Evolutionary conservation across 2,329 filamentous ascomycete species (phyloP).

Genomic region (Aspergillus unguis): DNA sequence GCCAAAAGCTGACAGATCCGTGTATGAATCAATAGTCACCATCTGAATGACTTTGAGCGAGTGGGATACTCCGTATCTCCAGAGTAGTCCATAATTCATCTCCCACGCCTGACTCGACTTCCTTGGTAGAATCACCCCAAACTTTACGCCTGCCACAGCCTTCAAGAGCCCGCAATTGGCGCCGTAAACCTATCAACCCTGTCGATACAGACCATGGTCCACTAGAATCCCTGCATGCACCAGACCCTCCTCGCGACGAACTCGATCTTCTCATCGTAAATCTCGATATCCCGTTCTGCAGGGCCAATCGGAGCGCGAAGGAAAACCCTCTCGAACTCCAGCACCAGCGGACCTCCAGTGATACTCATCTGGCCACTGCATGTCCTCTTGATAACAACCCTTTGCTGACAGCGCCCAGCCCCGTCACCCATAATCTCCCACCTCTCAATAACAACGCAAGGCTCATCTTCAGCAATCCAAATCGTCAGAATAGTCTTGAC

Average conservation of each 20-base stretch:
- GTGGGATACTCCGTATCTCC: no score
- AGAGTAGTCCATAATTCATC: no score
- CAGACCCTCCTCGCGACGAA: neutral
- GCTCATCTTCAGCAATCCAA: neutral
- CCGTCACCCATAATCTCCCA: no score
- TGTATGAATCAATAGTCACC: no score
- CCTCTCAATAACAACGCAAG: conserved; percentile 5
- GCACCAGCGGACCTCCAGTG: neutral
- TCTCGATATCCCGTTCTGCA: neutral
- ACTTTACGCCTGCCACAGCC: no score
- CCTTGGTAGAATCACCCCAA: no score
- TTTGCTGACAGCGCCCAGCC: neutral
- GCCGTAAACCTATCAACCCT: no score
- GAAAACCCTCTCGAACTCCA: conserved; percentile 11
- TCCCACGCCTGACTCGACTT: no score
- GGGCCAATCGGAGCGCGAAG: neutral
- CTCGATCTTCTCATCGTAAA: conserved; percentile 1
- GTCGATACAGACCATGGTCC: no score
- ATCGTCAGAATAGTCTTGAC: conserved; percentile 8
- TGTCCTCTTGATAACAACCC: neutral
- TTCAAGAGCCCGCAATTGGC: no score
- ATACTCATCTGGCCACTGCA: neutral
- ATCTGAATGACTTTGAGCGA: no score
- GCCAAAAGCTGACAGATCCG: no score
- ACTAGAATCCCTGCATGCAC: neutral